Evolutionary conservation across 2,329 filamentous ascomycete genomes (phyloP), one percentile per base, ranked within the genome.

Genomic region (Monosporascus sp.): DNA sequence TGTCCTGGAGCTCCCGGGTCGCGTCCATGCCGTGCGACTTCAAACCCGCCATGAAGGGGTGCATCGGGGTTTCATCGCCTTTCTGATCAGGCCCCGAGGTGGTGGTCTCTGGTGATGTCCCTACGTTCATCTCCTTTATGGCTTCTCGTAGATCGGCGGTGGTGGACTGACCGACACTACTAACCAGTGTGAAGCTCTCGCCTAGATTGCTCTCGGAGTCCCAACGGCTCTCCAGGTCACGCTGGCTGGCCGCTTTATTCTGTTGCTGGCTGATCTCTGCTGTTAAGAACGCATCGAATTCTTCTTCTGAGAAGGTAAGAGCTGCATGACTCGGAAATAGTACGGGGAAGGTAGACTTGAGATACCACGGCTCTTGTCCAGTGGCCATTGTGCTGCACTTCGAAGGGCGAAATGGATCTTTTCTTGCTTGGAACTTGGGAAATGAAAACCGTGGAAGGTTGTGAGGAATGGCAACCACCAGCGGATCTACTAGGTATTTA

Each of bases 301-400:
- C 67, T n/a, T 59, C 56, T 7, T 60, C 57, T 0, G 70, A 52
- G 19, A 66, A 59, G 41, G 59, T 64, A 46, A 76, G 60, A 19
- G 67, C 72, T n/a, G 69, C 64, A 41, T 71, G 62, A 8, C 56
- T 53, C 2, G 75, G 73, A 45, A 76, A 66, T 14, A 67, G 57
- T 31, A 77, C 73, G 0, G 73, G 72, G 31, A 62, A 68, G 0
- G 64, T 68, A 9, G 69, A 69, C 51, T 66, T 67, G 49, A 76
- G 67, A 57, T 72, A 75, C 71, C 73, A 76, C 17, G 66, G 63
- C 19, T 60, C 48, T 34, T 56, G 43, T 16, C n/a, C 22, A 17
- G 43, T 24, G 5, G 24, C 43, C 43, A 46, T 46, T n/a, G 8
- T 46, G 24, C 40, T 20, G 19, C 40, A 19, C 40, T 43, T 43